Base-by-base conservation (phyloP, 192 early-diverging fungal genomes). In the Bifiguratus adelaidae region DNA sequence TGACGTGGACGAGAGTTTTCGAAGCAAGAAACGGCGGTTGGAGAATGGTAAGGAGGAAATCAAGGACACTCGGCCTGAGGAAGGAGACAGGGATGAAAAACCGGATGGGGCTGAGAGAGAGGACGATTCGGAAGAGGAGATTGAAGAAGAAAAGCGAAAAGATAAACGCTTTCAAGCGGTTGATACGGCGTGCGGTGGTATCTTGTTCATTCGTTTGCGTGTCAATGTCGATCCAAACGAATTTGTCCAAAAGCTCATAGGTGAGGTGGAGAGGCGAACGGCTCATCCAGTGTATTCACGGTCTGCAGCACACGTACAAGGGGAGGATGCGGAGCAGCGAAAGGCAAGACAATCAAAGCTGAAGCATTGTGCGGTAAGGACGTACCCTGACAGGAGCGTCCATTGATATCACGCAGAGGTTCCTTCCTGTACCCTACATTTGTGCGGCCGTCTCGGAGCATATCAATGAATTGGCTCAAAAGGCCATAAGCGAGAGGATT, bases 181-280 rank as follows among this genome's bases (percentile, higher is more conserved):
- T 3, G 71, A 73, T 30, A 40, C 69, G 2, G 71, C 65, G 1
- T 72, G 71, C 48, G 55, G 54, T 18, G 71, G 71, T 8, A 22
- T 68, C 7, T 23, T 73, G n/a, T 73, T 73, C 40, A 48, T 71
- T 24, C 46, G 71, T 16, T 71, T 73, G 22, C 22, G 71, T 26
- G 47, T 73, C 1, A 50, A 73, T 38, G 53, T 62, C 2, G 44
- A 38, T n/a, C 69, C 71, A 27, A 56, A 45, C 4, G 49, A 36
- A 7, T 73, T 73, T 48, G 44, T 68, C 1, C 12, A 41, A 1
- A 54, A 36, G 29, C 13, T 73, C 20, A 64, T 73, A 38, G 71
- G 63, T 71, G 42, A 30, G 23, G 44, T n/a, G 28, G 24, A 45
- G 24, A 28, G 16, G 24, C 9, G 16, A 26, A 16, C 11, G 9